phyloP scores from a whole-genome alignment of 768 basidiomycete genomes.

The Clitopilus passeckerianus region DNA sequence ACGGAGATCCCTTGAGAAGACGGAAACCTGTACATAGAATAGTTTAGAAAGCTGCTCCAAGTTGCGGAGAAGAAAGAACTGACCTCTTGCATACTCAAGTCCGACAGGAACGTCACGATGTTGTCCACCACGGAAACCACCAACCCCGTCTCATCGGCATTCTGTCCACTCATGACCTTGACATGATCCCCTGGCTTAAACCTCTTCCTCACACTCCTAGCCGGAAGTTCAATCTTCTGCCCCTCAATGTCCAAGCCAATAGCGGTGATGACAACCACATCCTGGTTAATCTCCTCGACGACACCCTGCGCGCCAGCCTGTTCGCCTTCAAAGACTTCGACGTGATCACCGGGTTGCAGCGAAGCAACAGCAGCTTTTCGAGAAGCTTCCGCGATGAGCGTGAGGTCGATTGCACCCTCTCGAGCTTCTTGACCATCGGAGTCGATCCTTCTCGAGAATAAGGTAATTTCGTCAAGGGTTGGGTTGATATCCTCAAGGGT shows the following conservation, averaged over 20 bases:
- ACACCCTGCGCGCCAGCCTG: conserved; percentile 90
- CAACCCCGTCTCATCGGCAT: conserved; percentile 92
- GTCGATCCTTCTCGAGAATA: conserved; percentile 71
- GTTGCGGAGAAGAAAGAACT: conserved; percentile 5
- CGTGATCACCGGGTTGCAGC: conserved; percentile 95
- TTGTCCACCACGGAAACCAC: conserved; percentile 90
- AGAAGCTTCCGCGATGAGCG: conserved; percentile 89
- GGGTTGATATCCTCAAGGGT: conserved; percentile 89
- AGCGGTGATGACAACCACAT: conserved; percentile 82
- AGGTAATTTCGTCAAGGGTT: conserved; percentile 93
- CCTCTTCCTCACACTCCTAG: conserved; percentile 85
- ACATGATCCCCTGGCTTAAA: conserved; percentile 98
- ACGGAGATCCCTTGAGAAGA: conserved; percentile 95
- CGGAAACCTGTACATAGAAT: conserved; percentile 64
- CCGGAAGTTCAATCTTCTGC: conserved; percentile 81
- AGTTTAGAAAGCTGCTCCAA: conserved; percentile 4
- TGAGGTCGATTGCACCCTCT: conserved; percentile 76
- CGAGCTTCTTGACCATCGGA: conserved; percentile 47
- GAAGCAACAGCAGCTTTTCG: conserved; percentile 88
- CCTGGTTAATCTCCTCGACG: conserved; percentile 84
- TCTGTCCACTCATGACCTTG: conserved; percentile 95
- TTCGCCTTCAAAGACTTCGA: conserved; percentile 97
- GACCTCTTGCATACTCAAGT: conserved; percentile 95
- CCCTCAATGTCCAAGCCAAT: conserved; percentile 81
- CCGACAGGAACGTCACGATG: conserved; percentile 93